phyloP scores from a whole-genome alignment of 306 rosid genomes.

The Fagus sylvatica region DNA sequence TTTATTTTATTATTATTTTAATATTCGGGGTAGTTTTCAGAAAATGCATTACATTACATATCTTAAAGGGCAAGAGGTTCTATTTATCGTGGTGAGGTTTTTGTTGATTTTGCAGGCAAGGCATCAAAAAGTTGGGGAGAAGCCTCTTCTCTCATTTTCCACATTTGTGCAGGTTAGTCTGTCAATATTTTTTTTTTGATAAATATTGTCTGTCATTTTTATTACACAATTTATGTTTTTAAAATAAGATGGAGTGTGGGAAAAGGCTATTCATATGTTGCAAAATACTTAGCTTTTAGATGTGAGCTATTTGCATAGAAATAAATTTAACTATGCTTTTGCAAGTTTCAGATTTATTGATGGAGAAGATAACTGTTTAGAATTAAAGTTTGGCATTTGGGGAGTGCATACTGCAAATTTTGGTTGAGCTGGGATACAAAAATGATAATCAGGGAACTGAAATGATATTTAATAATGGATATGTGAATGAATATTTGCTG shows the following conservation, averaged over 20 bases:
- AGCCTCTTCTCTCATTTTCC: conserved; percentile 91
- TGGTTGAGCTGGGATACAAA: neutral
- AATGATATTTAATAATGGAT: neutral
- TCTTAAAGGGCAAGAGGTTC: neutral
- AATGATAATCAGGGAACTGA: neutral
- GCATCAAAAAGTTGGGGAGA: conserved; percentile 96
- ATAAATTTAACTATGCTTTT: neutral
- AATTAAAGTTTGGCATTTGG: neutral
- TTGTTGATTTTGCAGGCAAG: conserved; percentile 80
- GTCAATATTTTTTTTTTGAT: no score
- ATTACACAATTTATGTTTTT: conserved; percentile 11
- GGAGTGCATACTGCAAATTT: neutral
- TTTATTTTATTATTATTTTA: no score
- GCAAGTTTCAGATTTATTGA: neutral
- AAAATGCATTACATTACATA: neutral
- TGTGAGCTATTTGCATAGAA: neutral
- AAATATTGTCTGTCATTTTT: neutral
- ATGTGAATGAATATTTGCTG: neutral
- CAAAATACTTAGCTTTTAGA: neutral
- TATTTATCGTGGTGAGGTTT: conserved; percentile 23
- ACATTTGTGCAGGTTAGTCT: conserved; percentile 89
- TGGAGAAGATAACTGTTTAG: neutral
- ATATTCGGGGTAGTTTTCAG: neutral
- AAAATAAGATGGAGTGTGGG: conserved; percentile 7
- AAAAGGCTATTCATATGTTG: neutral